Evolutionary conservation across 768 basidiomycete species (phyloP), one percentile per base, ranked within the genome.

Genomic region (Russula sp.): DNA sequence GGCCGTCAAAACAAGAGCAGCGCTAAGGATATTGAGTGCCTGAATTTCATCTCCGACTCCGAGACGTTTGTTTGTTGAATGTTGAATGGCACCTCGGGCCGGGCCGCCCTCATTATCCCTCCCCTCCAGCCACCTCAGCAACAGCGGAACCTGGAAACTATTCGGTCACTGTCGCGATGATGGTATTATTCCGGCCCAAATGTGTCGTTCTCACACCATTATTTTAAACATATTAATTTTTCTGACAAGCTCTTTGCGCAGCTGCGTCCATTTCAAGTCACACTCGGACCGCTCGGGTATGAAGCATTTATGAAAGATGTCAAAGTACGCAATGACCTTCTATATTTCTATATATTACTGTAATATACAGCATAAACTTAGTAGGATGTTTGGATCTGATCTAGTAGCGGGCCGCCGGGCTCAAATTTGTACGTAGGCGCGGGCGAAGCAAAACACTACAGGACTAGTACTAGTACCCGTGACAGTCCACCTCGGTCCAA

Each of bases 251-350:
- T 26, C 5, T 52, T 36, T 30, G 52, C 24, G 34, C 24, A 11
- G 14, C 3, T 30, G 20, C 14, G 26, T 24, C 36, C 55, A 26
- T 42, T 57, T 51, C 18, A 57, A 42, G 18, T 42, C 48, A 49
- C 24, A 22, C 18, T 16, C 40, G 52, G 28, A 28, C 50, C 22
- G 2, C 13, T 8, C 30, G 42, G 10, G 11, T 16, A 20, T 5
- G 14, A 26, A 16, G 46, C 18, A 1, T 5, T 32, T 16, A 61
- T 48, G 60, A 52, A 64, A 64, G 51, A 10, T 64, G 63, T 64
- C 63, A 64, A 30, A 18, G 55, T 56, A 42, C 55, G 26, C 32
- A 28, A 38, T 18, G 40, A 6, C 51, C 14, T 52, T 10, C 48
- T 8, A 24, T 44, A 44, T 40, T 36, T 3, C 13, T 34, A 36